phyloP scores from a whole-genome alignment of 164 flowering plant species.

The Litsea cubeba region DNA sequence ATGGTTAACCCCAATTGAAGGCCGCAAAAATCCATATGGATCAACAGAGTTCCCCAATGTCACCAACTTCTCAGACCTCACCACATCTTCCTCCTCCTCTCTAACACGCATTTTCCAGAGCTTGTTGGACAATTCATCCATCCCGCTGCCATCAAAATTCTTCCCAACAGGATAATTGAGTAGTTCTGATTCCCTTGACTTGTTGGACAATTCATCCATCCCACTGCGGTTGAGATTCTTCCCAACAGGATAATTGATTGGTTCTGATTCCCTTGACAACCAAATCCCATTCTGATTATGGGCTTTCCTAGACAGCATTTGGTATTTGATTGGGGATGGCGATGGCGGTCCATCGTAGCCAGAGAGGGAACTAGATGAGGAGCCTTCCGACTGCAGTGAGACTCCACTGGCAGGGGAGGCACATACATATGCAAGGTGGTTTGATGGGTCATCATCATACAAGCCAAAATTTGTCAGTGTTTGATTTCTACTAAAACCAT shows the following conservation, averaged over 20 bases:
- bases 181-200: constrained; percentile 12
- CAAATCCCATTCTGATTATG: constrained; percentile 17
- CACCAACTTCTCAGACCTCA: constrained; percentile 2
- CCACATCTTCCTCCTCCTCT: constrained; percentile 17
- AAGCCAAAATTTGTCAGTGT: constrained; percentile 17
- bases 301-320: constrained; percentile 5
- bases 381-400: constrained; percentile 27
- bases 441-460: constrained; percentile 24
- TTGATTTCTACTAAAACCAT: constrained; percentile 11
- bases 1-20: constrained; percentile 5
- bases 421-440: constrained; percentile 14
- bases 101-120: constrained; percentile 30
- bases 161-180: constrained; percentile 14
- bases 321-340: constrained; percentile 14
- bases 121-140: constrained; percentile 27
- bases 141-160: constrained; percentile 12
- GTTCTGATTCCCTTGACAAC: constrained; percentile 14
- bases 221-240: constrained; percentile 12
- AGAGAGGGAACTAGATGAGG: constrained; percentile 36
- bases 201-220: constrained; percentile 20
- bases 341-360: constrained; percentile 27
- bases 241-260: constrained; percentile 12
- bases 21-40: constrained; percentile 18
- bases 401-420: constrained; percentile 35
- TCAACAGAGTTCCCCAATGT: not conserved